phyloP scores from a whole-genome alignment of 2,329 filamentous ascomycete genomes.

The Neofusicoccum ribis region DNA sequence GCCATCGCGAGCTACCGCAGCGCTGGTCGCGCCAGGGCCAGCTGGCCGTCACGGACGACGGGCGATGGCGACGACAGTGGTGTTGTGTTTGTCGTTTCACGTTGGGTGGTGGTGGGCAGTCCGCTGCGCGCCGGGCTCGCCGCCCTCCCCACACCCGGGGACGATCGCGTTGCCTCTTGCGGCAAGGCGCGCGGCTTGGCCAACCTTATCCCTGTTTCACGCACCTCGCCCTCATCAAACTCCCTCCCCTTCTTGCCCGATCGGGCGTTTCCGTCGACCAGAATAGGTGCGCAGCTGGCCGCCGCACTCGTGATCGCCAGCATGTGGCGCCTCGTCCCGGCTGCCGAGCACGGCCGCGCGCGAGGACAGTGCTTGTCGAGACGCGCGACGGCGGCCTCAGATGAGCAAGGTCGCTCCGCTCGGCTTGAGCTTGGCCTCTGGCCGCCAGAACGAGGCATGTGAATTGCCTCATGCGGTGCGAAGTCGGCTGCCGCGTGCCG shows the following conservation, averaged over 20 bases:
- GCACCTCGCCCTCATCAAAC: slow-evolving; percentile 8
- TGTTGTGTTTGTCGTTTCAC: slow-evolving; percentile 10
- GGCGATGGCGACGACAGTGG: not conserved
- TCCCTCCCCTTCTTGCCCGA: not conserved
- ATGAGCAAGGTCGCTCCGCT: no score
- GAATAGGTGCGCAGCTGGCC: not conserved
- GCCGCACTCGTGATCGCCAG: no score
- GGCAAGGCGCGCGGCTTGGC: not conserved
- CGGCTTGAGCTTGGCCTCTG: no score
- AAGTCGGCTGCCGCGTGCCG: no score
- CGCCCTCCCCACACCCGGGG: not conserved
- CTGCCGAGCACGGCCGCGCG: no score
- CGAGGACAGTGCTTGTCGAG: no score
- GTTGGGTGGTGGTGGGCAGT: not conserved
- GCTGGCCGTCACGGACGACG: not conserved
- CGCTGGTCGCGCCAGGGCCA: not conserved
- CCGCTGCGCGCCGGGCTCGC: no score
- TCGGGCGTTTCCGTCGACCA: not conserved
- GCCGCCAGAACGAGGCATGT: no score
- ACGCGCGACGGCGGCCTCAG: no score
- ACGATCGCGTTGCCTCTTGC: slow-evolving; percentile 1
- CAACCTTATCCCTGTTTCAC: slow-evolving; percentile 8
- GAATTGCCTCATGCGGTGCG: no score
- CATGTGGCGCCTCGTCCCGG: no score
- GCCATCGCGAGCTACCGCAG: not conserved